Evolutionary conservation across 179 eudicot species (phyloP), one percentile per base, ranked within the genome.

Genomic region (Beta corolliflora): DNA sequence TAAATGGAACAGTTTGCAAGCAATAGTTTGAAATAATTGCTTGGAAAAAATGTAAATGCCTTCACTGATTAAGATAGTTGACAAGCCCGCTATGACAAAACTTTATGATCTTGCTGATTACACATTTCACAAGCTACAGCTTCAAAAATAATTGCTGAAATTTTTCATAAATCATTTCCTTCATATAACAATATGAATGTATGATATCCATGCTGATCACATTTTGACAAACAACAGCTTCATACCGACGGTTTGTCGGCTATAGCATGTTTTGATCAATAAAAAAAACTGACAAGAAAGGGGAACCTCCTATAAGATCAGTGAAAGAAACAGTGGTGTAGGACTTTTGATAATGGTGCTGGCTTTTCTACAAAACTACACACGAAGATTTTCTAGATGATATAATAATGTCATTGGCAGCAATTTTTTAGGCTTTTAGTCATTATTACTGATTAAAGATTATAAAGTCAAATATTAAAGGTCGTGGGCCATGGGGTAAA

Each of bases 211-310:
- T 78, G 76, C 70, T 75, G 73, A 75, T 58, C 58, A 52, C 79
- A 5, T 2, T 48, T 60, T 61, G 36, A 67, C 45, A 56, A 75
- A 50, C 46, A 75, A 80, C 71, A 80, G 86, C 52, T 50, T 76
- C 46, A 61, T 67, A 23, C 85, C 83, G 80, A 83, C 85, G 54
- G 65, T 69, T 54, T 79, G 85, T 83, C 79, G 79, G 79, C 71
- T 78, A 10, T 18, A 70, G 6, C 7, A 44, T 59, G 15, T 76
- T 56, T 50, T 69, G 67, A 29, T 55, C 3, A 18, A 5, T 58
- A 56, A 12, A 12, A 18, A 58, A 58, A 58, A 36, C 16, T 10
- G 13, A 25, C 4, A 64, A 64, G 11, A 72, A 14, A 16, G 8
- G 21, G 21, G 6, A 15, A 19, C n/a, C 16, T 21, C 77, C 12